Conservation (phyloP, 805 yeast species). For the Myxozyma kluyveri region DNA sequence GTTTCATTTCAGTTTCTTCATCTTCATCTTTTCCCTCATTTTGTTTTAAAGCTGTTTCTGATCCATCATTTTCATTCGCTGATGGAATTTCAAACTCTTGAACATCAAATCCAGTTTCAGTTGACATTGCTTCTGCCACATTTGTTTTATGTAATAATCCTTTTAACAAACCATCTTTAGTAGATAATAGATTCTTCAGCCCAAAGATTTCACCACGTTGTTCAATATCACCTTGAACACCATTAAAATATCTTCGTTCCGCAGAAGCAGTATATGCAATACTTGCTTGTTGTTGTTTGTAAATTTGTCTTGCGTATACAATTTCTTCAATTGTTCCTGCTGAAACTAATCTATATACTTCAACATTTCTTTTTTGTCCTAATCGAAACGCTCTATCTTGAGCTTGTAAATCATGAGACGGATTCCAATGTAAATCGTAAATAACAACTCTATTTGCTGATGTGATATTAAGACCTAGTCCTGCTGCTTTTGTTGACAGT, state of each 20-base stretch:
- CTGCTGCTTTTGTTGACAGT: constrained; percentile 25
- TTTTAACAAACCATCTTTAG: constrained; percentile 6
- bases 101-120: constrained; percentile 6
- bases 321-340: constrained; percentile 25
- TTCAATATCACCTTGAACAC: constrained; percentile 17
- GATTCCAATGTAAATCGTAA: constrained; percentile 27
- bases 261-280: constrained; percentile 22
- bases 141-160: constrained; percentile 19
- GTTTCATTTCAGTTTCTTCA: background rate
- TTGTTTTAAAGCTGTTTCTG: background rate
- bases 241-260: constrained; percentile 25
- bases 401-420: constrained; percentile 27
- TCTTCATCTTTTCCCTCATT: background rate
- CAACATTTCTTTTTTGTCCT: constrained; percentile 26
- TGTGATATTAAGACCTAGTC: constrained; percentile 24
- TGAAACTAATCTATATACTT: constrained; percentile 22
- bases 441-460: constrained; percentile 26
- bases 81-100: constrained; percentile 6
- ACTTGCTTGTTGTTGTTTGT: constrained; percentile 28
- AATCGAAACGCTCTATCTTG: constrained; percentile 26
- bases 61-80: background rate
- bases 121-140: constrained; percentile 20
- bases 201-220: constrained; percentile 24
- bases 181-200: background rate
- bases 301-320: constrained; percentile 26